Conservation (phyloP, 2,329 filamentous ascomycete genomes). For the Alternaria sp. region DNA sequence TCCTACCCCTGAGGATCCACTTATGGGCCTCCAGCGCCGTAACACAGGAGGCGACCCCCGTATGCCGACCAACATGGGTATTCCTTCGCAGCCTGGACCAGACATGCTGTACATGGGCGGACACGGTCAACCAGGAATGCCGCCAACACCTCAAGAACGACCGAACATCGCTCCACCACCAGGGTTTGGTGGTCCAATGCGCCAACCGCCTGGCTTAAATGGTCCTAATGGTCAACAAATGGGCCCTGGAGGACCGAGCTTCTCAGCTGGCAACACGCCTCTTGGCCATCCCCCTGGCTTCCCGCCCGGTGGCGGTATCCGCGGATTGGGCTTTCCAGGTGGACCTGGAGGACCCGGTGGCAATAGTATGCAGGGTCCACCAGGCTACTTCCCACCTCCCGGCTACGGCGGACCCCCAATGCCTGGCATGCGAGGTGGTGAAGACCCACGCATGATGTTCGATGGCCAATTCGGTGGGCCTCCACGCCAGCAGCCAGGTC, state of each 20-base stretch:
- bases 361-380: conserved; percentile 48
- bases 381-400: conserved; percentile 48
- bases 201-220: conserved; percentile 48
- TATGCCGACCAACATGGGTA: conserved; percentile 53
- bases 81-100: conserved; percentile 51
- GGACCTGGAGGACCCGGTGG: conserved; percentile 36
- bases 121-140: conserved; percentile 48
- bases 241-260: conserved; percentile 44
- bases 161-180: conserved; percentile 49
- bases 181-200: conserved; percentile 49
- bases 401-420: conserved; percentile 45
- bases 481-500: conserved; percentile 38
- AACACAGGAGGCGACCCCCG: conserved; percentile 50
- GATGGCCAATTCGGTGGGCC: conserved; percentile 48
- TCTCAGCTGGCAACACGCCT: conserved; percentile 51
- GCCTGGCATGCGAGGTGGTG: conserved; percentile 44
- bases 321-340: conserved; percentile 41
- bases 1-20: conserved; percentile 46
- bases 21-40: conserved; percentile 48
- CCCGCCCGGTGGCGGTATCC: conserved; percentile 42
- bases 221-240: conserved; percentile 43
- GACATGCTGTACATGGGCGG: conserved; percentile 49
- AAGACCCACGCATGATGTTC: conserved; percentile 51
- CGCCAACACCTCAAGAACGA: conserved; percentile 49
- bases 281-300: conserved; percentile 51